Conservation (phyloP, 768 basidiomycete species). For the Chalciporus pseudorubinellus region DNA sequence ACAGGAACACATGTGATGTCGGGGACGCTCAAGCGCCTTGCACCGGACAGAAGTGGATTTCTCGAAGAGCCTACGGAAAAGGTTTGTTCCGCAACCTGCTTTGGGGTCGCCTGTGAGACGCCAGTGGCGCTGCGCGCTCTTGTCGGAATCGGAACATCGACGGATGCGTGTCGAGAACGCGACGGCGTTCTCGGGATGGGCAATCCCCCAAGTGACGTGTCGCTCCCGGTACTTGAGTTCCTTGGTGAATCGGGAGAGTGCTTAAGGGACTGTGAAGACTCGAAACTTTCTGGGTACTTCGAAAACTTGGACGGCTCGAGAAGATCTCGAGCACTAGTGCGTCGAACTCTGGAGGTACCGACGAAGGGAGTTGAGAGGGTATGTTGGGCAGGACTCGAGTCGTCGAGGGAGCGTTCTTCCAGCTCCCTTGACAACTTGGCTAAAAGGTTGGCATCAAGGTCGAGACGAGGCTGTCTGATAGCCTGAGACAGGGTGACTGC, state of each 20-base stretch:
- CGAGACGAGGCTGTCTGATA: slow-evolving; percentile 26
- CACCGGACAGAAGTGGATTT: background rate
- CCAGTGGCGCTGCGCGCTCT: slow-evolving; percentile 16
- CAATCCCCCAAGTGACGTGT: slow-evolving; percentile 1
- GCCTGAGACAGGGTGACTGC: slow-evolving; percentile 3
- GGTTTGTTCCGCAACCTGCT: background rate
- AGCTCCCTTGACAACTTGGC: slow-evolving; percentile 23
- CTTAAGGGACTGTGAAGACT: slow-evolving; percentile 5
- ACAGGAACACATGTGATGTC: slow-evolving; percentile 1
- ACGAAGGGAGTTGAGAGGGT: slow-evolving; percentile 1
- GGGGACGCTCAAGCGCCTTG: background rate
- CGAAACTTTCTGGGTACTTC: slow-evolving; percentile 5
- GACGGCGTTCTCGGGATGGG: slow-evolving; percentile 18
- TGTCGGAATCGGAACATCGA: slow-evolving; percentile 14
- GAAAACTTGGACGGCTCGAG: slow-evolving; percentile 17
- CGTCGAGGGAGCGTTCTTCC: slow-evolving; percentile 11
- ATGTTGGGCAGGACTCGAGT: slow-evolving; percentile 9
- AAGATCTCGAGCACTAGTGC: slow-evolving; percentile 23
- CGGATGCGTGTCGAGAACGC: slow-evolving; percentile 19
- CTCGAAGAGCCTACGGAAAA: background rate
- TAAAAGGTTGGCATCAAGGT: slow-evolving; percentile 23
- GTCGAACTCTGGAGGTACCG: slow-evolving; percentile 11
- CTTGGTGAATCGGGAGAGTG: slow-evolving; percentile 4
- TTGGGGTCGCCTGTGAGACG: slow-evolving; percentile 5
- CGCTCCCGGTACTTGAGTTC: slow-evolving; percentile 9